Evolutionary conservation across 1,284 basidiomycete genomes (phyloP).

Genomic region (Sphaerobolus stellatus): DNA sequence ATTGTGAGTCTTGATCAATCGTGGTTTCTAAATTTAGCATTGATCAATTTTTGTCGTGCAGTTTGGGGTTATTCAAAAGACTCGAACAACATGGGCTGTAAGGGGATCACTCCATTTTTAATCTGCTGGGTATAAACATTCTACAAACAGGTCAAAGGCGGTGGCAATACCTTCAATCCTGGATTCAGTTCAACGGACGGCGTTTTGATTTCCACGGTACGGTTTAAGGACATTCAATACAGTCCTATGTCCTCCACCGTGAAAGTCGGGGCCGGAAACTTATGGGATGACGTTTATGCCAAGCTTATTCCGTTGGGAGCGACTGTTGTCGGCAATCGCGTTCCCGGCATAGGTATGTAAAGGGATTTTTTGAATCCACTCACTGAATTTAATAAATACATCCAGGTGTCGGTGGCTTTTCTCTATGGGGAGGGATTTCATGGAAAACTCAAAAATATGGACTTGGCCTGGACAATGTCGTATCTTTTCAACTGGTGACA

Average conservation of each 20-base stretch:
- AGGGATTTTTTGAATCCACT: constrained; percentile 1
- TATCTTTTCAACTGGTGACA: constrained; percentile 19
- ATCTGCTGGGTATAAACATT: too few relatives aligned
- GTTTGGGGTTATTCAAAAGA: not conserved
- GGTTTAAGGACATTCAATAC: constrained; percentile 18
- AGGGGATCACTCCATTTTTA: not conserved
- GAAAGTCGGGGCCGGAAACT: constrained; percentile 20
- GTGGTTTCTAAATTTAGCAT: too few relatives aligned
- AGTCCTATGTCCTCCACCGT: constrained; percentile 12
- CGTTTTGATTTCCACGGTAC: constrained; percentile 24
- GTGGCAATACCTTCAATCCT: constrained; percentile 23
- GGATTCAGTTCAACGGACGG: constrained; percentile 25
- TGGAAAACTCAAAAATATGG: constrained; percentile 21
- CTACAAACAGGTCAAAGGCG: constrained; percentile 24
- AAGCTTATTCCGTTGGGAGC: constrained; percentile 14
- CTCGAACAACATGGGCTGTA: not conserved
- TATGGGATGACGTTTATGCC: constrained; percentile 26
- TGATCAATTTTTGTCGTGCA: not conserved
- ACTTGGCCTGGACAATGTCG: constrained; percentile 21
- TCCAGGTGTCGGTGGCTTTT: not conserved
- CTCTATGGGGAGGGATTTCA: constrained; percentile 20
- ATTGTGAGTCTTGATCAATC: not conserved
- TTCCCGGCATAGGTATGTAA: constrained; percentile 19
- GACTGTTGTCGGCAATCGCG: constrained; percentile 23
- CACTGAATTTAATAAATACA: not conserved